Conservation (phyloP, 768 basidiomycete genomes). For the Rhodotorula taiwanensis region DNA sequence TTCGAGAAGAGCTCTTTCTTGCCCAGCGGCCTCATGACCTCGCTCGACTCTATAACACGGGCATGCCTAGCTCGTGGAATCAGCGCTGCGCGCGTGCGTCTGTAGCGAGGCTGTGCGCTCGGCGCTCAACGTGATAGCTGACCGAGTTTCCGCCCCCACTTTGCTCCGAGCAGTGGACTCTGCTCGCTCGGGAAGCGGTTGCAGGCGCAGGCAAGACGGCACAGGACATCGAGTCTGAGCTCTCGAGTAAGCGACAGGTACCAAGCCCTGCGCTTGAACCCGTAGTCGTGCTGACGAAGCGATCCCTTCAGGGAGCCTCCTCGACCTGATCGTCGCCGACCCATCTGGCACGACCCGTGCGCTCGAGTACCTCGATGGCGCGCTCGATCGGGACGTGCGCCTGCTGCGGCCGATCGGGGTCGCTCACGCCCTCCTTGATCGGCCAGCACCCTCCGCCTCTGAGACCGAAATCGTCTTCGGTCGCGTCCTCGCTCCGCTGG, state of each 20-base stretch:
- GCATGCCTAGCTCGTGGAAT: constrained; percentile 8
- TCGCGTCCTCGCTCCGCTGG: not conserved
- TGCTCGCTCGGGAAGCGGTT: constrained; percentile 6
- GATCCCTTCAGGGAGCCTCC: constrained; percentile 1
- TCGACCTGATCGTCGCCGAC: constrained; percentile 4
- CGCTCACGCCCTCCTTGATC: not conserved
- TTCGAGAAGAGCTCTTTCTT: no score
- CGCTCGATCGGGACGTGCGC: not conserved
- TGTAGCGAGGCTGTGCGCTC: no score
- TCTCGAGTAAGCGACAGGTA: constrained; percentile 1
- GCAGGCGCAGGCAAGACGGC: no score
- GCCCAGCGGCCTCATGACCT: not conserved
- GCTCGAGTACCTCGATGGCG: not conserved
- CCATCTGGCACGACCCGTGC: not conserved
- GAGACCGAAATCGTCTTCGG: constrained; percentile 2
- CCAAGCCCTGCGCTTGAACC: not conserved
- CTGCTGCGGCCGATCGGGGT: not conserved
- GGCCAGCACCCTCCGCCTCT: not conserved
- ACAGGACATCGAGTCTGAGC: not conserved
- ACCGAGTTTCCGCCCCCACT: no score
- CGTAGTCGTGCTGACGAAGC: not conserved
- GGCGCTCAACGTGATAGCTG: not conserved
- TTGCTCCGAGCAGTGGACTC: constrained; percentile 25
- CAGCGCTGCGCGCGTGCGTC: not conserved
- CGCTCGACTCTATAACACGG: constrained; percentile 6